Evolutionary conservation across 2,329 filamentous ascomycete species (phyloP).

Genomic region (Metarhizium robertsii): DNA sequence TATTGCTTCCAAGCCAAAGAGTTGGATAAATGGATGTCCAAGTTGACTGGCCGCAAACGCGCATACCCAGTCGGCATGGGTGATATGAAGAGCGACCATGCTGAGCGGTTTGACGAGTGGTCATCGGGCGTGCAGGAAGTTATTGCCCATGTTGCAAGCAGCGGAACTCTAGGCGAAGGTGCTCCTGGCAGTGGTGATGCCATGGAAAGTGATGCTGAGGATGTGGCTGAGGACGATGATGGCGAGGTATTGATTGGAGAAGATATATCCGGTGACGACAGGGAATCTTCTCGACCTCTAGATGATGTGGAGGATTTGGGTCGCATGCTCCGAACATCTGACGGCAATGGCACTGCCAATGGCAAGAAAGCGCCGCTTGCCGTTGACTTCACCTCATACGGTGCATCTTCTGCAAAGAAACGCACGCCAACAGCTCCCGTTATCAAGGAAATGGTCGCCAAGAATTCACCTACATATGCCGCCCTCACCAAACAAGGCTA

Average conservation of each 20-base stretch:
- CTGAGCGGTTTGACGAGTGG: constrained; percentile 67
- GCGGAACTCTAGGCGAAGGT: constrained; percentile 50
- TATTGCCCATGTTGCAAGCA: constrained; percentile 53
- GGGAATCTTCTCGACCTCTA: constrained; percentile 34
- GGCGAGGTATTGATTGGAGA: constrained; percentile 38
- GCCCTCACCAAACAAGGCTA: constrained; percentile 95
- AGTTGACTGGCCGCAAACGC: constrained; percentile 74
- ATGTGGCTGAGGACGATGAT: constrained; percentile 49
- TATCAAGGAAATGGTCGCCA: constrained; percentile 89
- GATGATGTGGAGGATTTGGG: constrained; percentile 83
- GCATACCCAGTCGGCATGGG: constrained; percentile 85
- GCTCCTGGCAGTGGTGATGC: constrained; percentile 75
- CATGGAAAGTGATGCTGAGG: constrained; percentile 75
- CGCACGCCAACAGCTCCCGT: constrained; percentile 30
- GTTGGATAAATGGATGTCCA: constrained; percentile 95
- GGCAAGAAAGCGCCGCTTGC: constrained; percentile 47
- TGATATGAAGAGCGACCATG: constrained; percentile 69
- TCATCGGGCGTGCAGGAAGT: constrained; percentile 62
- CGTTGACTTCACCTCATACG: constrained; percentile 77
- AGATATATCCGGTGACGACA: constrained; percentile 25
- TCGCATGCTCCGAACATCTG: constrained; percentile 46
- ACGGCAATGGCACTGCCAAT: constrained; percentile 19
- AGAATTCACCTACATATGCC: constrained; percentile 77
- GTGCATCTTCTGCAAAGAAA: constrained; percentile 37
- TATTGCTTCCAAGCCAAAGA: constrained; percentile 91